A percentile compares a stretch with the other conserved stretches of the same genome.
Evolutionary conservation across 106 monocot genomes (phyloP).

Genomic region (Posidonia australis): DNA sequence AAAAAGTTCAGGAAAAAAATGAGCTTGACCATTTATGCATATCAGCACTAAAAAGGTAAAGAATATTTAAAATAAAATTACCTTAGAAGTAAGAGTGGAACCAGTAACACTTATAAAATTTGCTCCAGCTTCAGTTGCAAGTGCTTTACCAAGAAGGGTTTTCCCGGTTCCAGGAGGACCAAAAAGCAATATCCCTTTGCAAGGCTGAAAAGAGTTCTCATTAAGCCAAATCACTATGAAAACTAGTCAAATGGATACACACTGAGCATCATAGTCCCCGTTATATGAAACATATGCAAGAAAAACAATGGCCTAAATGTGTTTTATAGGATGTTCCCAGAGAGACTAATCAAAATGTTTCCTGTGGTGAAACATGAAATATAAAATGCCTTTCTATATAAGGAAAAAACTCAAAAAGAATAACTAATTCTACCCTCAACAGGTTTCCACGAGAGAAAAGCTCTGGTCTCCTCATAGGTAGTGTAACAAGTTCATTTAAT

Average conservation of each 20-base stretch:
- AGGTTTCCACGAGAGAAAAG: slow-evolving; percentile 94
- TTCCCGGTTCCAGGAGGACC: slow-evolving; percentile 98
- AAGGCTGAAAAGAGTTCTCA: slow-evolving; percentile 41
- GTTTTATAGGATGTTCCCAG: not conserved
- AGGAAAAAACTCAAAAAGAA: too few relatives aligned
- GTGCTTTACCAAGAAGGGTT: slow-evolving; percentile 99
- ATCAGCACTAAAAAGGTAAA: too few relatives aligned
- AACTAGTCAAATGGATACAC: too few relatives aligned
- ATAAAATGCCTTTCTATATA: too few relatives aligned
- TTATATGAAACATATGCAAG: too few relatives aligned
- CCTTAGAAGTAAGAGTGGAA: slow-evolving; percentile 92
- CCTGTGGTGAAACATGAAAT: too few relatives aligned
- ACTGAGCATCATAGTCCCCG: too few relatives aligned
- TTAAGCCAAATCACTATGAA: too few relatives aligned
- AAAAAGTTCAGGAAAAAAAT: too few relatives aligned
- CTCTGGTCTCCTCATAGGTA: slow-evolving; percentile 98
- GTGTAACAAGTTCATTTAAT: slow-evolving; percentile 80
- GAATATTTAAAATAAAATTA: slow-evolving; percentile 12
- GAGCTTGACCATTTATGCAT: too few relatives aligned
- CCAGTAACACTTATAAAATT: slow-evolving; percentile 97
- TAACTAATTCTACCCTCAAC: slow-evolving; percentile 46
- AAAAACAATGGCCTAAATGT: too few relatives aligned
- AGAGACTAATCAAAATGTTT: not conserved
- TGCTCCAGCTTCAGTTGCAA: slow-evolving; percentile 98
- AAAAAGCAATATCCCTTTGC: slow-evolving; percentile 98